Conservation (phyloP, 2,329 filamentous ascomycete genomes). For the Exophiala sp. region DNA sequence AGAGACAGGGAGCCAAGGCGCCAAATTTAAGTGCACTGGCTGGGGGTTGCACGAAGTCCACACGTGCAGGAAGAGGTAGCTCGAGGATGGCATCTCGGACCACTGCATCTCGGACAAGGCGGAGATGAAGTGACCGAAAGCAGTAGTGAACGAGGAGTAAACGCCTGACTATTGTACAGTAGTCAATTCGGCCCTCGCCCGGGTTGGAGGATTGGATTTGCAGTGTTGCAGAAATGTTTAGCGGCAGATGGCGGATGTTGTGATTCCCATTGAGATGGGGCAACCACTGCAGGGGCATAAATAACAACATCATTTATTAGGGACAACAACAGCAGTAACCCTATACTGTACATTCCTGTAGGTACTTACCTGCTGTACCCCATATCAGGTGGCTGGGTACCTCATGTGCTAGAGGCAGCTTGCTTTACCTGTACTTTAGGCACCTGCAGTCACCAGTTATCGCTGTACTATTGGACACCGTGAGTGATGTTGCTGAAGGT, state of each 20-base stretch:
- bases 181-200: background rate
- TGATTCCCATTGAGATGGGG: background rate
- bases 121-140: conserved; percentile 11
- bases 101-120: background rate
- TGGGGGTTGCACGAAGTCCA: background rate
- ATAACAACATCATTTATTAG: background rate
- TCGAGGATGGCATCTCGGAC: background rate
- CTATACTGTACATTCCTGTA: too few relatives aligned
- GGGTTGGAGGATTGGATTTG: background rate
- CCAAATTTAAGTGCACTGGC: background rate
- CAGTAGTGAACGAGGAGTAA: background rate
- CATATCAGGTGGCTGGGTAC: too few relatives aligned
- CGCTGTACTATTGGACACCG: too few relatives aligned
- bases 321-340: too few relatives aligned
- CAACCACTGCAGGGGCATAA: background rate
- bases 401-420: too few relatives aligned
- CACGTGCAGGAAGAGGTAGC: background rate
- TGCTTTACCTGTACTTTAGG: too few relatives aligned
- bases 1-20: background rate
- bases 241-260: background rate
- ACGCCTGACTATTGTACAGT: background rate
- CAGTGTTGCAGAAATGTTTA: background rate
- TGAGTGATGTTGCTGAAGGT: too few relatives aligned
- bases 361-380: too few relatives aligned
- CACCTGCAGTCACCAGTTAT: too few relatives aligned